Evolutionary conservation across 202 grass and related monocot species (phyloP).

Genomic region (Brachypodium distachyon): DNA sequence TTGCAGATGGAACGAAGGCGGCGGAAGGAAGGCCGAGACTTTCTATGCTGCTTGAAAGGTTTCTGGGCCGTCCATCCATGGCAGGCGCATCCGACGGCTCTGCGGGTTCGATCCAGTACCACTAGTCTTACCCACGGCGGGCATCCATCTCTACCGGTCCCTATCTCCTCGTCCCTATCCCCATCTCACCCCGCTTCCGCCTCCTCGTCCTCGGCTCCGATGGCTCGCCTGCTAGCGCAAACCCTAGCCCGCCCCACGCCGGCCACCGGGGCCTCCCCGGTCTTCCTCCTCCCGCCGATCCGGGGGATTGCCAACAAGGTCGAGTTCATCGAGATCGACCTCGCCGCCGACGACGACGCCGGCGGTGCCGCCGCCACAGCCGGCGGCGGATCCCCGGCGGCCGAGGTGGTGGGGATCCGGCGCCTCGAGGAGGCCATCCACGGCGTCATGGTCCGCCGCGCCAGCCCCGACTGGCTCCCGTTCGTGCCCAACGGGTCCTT

Average conservation of each 20-base stretch:
- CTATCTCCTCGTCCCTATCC: conserved; percentile 9
- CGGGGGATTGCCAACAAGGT: conserved; percentile 51
- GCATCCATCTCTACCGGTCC: background rate
- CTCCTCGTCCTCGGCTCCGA: background rate
- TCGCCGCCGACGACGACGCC: conserved; percentile 20
- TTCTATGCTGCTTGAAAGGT: too few species aligned
- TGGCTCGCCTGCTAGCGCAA: conserved; percentile 60
- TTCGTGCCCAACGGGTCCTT: conserved; percentile 68
- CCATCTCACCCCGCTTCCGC: background rate
- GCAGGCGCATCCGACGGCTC: too few species aligned
- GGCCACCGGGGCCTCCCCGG: background rate
- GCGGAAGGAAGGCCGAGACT: too few species aligned
- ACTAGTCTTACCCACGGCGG: too few species aligned
- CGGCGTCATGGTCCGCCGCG: conserved; percentile 57
- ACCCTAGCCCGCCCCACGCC: conserved; percentile 26
- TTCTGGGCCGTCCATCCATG: too few species aligned
- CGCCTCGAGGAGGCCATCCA: conserved; percentile 81
- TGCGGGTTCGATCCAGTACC: too few species aligned
- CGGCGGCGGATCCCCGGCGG: background rate
- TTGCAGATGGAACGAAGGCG: too few species aligned
- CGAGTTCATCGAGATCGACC: conserved; percentile 72
- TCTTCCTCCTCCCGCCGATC: conserved; percentile 10
- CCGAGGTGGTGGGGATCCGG: conserved; percentile 45
- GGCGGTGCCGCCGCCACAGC: background rate
- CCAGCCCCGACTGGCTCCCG: conserved; percentile 79